Conservation (phyloP, 1,284 basidiomycete species). For the Ganoderma resinaceum region DNA sequence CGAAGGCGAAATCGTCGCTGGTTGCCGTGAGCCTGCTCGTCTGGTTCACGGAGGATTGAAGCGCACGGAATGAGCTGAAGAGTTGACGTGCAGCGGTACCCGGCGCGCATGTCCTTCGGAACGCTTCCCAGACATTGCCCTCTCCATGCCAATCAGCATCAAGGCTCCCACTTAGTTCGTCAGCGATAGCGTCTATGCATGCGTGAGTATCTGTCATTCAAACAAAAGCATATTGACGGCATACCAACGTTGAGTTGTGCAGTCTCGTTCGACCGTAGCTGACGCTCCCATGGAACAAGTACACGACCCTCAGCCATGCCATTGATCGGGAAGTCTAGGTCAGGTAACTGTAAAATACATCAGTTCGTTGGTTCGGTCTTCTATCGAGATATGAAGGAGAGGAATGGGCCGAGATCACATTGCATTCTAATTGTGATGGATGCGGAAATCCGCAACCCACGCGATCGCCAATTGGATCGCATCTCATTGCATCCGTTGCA, state of each 20-base stretch:
- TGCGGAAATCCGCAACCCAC: background rate
- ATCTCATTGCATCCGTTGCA: too few relatives aligned
- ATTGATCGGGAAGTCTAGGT: slow-evolving; percentile 93
- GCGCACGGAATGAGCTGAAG: slow-evolving; percentile 72
- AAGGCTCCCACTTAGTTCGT: slow-evolving; percentile 75
- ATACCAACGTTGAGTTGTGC: slow-evolving; percentile 58
- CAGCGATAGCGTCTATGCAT: slow-evolving; percentile 58
- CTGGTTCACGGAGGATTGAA: slow-evolving; percentile 42
- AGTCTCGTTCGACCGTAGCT: slow-evolving; percentile 73
- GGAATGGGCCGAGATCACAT: background rate
- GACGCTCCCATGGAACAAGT: slow-evolving; percentile 87
- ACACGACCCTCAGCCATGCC: slow-evolving; percentile 92
- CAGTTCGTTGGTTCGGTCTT: background rate
- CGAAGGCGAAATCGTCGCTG: slow-evolving; percentile 69
- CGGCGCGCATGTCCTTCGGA: slow-evolving; percentile 89
- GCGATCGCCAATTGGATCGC: too few relatives aligned
- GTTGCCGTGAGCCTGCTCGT: slow-evolving; percentile 38
- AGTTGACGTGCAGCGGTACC: slow-evolving; percentile 80
- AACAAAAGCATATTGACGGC: slow-evolving; percentile 24
- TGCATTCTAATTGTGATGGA: background rate
- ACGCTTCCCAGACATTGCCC: slow-evolving; percentile 92
- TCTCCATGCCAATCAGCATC: slow-evolving; percentile 84
- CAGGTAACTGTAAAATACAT: slow-evolving; percentile 66
- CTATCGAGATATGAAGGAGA: background rate
- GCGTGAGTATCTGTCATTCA: slow-evolving; percentile 17